Evolutionary conservation across 148 eudicot genomes (phyloP), one percentile per base, ranked within the genome.

Genomic region (Pharnaceum exiguum): DNA sequence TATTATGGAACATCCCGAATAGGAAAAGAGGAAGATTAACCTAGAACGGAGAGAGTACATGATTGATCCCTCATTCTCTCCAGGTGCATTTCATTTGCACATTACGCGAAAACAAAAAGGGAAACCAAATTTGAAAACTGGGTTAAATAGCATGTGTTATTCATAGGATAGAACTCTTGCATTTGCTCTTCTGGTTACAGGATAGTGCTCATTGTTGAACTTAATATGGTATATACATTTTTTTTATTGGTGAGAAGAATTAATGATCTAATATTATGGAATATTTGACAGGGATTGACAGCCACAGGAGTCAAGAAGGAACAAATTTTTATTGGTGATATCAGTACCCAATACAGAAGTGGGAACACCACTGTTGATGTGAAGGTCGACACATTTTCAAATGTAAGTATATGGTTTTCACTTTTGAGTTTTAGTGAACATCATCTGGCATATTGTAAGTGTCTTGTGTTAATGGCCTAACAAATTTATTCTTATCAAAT

Each of bases 221-320:
- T 23, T 38, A 22, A 37, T 29, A 27, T 19, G 21, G 10, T 4
- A 39, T 10, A 18, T 19, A 40, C 58, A 25, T 12, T 49, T 21
- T 44, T 38, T 37, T 26, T 11, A 28, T 37, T 43, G 40, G n/a
- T 27, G 26, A 42, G 51, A 27, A 46, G 39, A 21, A 4, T n/a
- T 10, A 18, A 7, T 36, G 18, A 31, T 22, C 28, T 35, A 17
- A 5, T 24, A 35, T 36, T 28, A 52, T 10, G 38, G 18, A 13
- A 26, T 44, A 18, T 30, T 15, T 31, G 13, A 50, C 85, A 90
- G 97, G 95, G 95, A 67, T 67, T 90, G 59, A 76, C 79, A 35
- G 95, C 95, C 66, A 90, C 87, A 29, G 97, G 97, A 46, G 53
- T 82, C 53, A 82, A 79, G 80, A 87, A 67, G 71, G 89, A 71